phyloP scores from a whole-genome alignment of 768 basidiomycete genomes.

The Termitomyces sp. region DNA sequence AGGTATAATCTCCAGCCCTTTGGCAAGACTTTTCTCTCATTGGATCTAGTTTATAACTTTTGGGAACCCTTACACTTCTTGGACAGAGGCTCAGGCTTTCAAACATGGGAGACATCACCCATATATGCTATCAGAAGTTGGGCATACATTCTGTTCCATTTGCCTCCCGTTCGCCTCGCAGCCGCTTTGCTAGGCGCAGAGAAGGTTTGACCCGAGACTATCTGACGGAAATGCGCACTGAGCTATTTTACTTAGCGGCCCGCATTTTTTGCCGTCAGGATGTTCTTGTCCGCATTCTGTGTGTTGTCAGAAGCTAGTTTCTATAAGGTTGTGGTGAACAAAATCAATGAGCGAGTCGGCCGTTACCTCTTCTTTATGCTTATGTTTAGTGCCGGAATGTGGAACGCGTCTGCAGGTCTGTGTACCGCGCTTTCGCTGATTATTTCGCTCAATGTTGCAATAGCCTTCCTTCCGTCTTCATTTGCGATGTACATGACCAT shows the following conservation, averaged over 20 bases:
- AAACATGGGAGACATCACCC: constrained; percentile 97
- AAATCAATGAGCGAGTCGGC: constrained; percentile 83
- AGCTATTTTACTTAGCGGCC: constrained; percentile 51
- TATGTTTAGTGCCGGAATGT: constrained; percentile 88
- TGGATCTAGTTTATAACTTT: constrained; percentile 84
- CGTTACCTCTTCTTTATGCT: constrained; percentile 91
- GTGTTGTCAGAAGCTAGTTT: constrained; percentile 76
- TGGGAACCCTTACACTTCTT: constrained; percentile 98
- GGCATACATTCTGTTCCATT: constrained; percentile 85
- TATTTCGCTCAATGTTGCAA: constrained; percentile 1
- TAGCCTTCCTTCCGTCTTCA: constrained; percentile 92
- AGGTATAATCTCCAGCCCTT: constrained; percentile 39
- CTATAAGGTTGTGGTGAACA: constrained; percentile 74
- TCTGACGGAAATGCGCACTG: background rate
- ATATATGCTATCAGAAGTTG: constrained; percentile 90
- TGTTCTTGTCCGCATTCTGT: constrained; percentile 68
- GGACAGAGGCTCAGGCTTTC: constrained; percentile 81
- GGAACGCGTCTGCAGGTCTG: constrained; percentile 82
- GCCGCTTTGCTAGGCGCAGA: constrained; percentile 45
- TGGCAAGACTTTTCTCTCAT: background rate
- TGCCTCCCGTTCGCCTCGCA: constrained; percentile 58
- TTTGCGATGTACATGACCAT: constrained; percentile 90
- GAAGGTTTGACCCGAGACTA: constrained; percentile 52
- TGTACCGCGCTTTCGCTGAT: constrained; percentile 3
- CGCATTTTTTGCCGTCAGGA: constrained; percentile 85